Base-by-base conservation (phyloP, 2,329 filamentous ascomycete genomes). In the Verticillium tricorpus region DNA sequence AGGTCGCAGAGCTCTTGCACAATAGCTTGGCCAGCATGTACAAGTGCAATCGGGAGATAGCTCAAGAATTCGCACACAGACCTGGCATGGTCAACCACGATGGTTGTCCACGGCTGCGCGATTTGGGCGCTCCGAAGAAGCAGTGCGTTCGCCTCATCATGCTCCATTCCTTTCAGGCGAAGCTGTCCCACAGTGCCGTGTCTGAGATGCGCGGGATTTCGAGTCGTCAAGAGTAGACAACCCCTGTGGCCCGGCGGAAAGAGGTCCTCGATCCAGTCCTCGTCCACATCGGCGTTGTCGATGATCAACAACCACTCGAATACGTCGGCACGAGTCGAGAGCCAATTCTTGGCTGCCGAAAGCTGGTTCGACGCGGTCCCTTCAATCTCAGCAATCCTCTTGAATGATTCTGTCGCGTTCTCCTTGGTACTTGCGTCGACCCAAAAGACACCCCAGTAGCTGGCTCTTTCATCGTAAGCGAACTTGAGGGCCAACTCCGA, bases 361-460 rank as follows among this genome's bases (percentile, higher is more conserved):
- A 40, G 17, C 15, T 40, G 37, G 15, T 40, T 40, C 5, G 17
- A 40, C 15, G 37, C 37, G 6, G 37, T 40, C 2, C 37, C 37
- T 17, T 40, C 37, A 17, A 40, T 40, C 17, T 40, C 37, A 7
- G 56, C 56, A 22, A 57, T 35, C 56, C 37, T 57, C 37, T 37
- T 32, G 28, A 57, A 35, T 12, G 56, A 57, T 11, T 57, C 56
- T 11, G 15, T 19, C 11, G 56, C 56, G 14, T 17, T 34, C 56
- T 37, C 32, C 11, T 37, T 11, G 31, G 15, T 57, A n/a, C 56
- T 57, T 17, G 56, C 56, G n/a, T 57, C 56, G 7, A 57, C 56
- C 31, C 31, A 57, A 14, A 57, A 57, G 5, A 57, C 37, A 22
- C 56, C 56, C 56, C 56, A 57, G n/a, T 57, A 57, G 31, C 37